Evolutionary conservation across 2,329 filamentous ascomycete species (phyloP), one percentile per base, ranked within the genome.

Genomic region (Hypoxylon sp.): DNA sequence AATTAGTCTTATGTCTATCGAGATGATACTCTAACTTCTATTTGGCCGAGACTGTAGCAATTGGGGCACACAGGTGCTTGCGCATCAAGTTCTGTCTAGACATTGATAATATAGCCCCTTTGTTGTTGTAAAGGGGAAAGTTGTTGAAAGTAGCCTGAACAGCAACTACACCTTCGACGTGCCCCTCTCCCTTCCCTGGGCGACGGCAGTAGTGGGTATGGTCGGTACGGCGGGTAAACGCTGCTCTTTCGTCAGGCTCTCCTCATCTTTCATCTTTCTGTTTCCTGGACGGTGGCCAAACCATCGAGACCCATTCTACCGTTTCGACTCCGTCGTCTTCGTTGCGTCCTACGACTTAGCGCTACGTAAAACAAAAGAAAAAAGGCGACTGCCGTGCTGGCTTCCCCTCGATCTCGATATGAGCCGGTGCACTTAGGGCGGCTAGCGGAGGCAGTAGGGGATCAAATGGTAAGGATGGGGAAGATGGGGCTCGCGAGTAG

Each of bases 341-440:
- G 47, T 61, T 54, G 58, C 39, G 62, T 24, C 54, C 54, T 61
- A 52, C 31, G 31, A 53, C 39, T 54, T 61, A 65, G 53, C 58
- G 29, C 68, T 68, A 70, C 64, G 65, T 68, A 68, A 65, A 57
- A 64, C 47, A 63, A 67, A 70, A 47, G 13, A 58, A 37, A 33
- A 61, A 67, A 26, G 57, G 59, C 60, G 74, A 75, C 74, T 75
- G 74, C 73, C 74, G 73, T 72, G 73, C 68, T 70, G 56, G 67
- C 69, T 70, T 68, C 74, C 73, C 71, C 72, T 74, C 67, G 72
- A 74, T 72, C 67, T 71, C 70, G 67, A 75, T 74, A 75, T 74
- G 70, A 74, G 69, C 70, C 73, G 70, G 65, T 70, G 63, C 59
- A 64, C 56, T 62, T 66, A 29, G 57, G 63, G 66, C 66, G 69